Base-by-base conservation (phyloP, 441 rosid species). In the Geranium incanum region DNA sequence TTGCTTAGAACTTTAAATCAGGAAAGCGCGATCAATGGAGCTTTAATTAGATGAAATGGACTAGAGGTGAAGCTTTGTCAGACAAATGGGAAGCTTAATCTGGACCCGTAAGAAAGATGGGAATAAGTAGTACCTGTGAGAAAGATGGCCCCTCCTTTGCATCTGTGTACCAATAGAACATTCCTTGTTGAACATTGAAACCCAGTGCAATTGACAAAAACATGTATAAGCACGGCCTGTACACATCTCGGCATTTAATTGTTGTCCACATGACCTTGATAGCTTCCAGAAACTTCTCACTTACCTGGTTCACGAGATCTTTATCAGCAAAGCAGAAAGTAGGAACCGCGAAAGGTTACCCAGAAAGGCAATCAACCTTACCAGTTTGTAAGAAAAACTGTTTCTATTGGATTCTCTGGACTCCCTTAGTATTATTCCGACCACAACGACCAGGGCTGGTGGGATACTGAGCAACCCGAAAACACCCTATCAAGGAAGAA, bases 181-280 rank as follows among this genome's bases (percentile, higher is more conserved):
- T 79, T 36, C 99, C 99, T 78, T 93, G 98, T 2, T 83, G 85
- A 69, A 93, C 86, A 77, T 93, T 84, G 37, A 95, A 77, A 73
- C 97, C 86, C 76, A 90, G 50, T 45, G 93, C 84, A 28, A 93
- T 79, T 11, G 98, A 93, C 18, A 89, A 52, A 75, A 87, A 96
- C 97, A 96, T 91, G 66, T 96, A 96, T 8, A 96, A 71, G 76
- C 98, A 85, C 13, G 98, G 96, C 71, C 97, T 82, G 97, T 98
- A 96, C 60, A 91, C 98, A 50, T 83, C 83, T 1, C 89, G 87
- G 77, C 79, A 81, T 71, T 89, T 90, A 78, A 93, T 60, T 37
- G 97, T 93, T 36, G 78, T 84, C 97, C 96, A 89, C 97, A 90
- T 91, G 0, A 95, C 82, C 80, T 84, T 91, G 48, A 90, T 84